Conservation (phyloP, 2,329 filamentous ascomycete species). For the Lecanicillium sp. region DNA sequence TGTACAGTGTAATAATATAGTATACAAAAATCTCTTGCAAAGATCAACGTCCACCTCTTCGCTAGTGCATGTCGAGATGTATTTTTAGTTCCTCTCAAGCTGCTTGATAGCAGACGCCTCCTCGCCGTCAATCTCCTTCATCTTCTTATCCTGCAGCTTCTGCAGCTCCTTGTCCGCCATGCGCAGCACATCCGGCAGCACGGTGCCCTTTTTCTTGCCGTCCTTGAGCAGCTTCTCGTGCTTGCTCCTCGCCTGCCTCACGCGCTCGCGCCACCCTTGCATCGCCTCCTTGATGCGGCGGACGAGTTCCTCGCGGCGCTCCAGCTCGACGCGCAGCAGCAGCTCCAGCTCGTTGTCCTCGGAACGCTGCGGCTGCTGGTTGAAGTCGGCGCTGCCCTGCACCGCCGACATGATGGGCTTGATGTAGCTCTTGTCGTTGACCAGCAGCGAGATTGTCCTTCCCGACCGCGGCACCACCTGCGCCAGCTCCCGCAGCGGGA, state of each 20-base stretch:
- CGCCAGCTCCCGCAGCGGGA: slow-evolving; percentile 47
- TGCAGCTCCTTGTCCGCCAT: slow-evolving; percentile 40
- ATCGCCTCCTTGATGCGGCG: slow-evolving; percentile 36
- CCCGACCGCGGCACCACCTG: slow-evolving; percentile 42
- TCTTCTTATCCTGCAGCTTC: slow-evolving; percentile 44
- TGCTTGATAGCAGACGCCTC: slow-evolving; percentile 42
- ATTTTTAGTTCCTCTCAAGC: slow-evolving; percentile 21
- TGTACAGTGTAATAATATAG: slow-evolving; percentile 12
- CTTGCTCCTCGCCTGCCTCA: slow-evolving; percentile 39
- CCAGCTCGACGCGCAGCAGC: slow-evolving; percentile 44
- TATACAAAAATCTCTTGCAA: slow-evolving; percentile 1
- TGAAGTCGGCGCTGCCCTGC: slow-evolving; percentile 44
- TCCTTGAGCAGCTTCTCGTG: slow-evolving; percentile 41
- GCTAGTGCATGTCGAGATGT: not conserved
- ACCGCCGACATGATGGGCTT: slow-evolving; percentile 50
- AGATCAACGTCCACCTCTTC: not conserved
- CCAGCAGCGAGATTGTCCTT: slow-evolving; percentile 32
- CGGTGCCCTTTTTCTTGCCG: slow-evolving; percentile 35
- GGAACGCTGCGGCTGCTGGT: slow-evolving; percentile 52
- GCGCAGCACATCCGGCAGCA: slow-evolving; percentile 41
- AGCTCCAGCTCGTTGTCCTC: slow-evolving; percentile 54
- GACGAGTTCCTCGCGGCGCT: slow-evolving; percentile 39
- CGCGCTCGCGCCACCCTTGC: slow-evolving; percentile 42
- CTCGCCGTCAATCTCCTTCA: slow-evolving; percentile 39
- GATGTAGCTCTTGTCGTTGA: slow-evolving; percentile 35